Conservation (phyloP, 306 rosid species). For the Citrullus amarus region DNA sequence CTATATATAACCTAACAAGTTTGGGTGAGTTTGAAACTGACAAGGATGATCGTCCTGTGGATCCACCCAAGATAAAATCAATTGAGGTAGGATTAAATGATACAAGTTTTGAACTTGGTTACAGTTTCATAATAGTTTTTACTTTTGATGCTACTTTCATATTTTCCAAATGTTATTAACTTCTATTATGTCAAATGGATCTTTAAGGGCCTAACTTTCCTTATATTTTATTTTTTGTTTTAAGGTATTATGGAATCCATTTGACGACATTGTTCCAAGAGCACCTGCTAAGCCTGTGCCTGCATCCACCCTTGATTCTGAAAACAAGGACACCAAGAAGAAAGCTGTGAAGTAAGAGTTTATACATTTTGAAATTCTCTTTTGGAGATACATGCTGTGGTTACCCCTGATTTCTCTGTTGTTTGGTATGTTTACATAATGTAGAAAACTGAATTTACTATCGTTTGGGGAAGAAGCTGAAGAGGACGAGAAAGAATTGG, state of each 20-base stretch:
- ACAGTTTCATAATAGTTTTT: background rate
- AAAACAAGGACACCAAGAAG: constrained; percentile 47
- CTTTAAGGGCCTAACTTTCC: constrained; percentile 12
- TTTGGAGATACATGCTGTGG: background rate
- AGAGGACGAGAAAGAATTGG: constrained; percentile 84
- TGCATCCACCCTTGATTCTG: constrained; percentile 31
- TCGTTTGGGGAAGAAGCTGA: constrained; percentile 97
- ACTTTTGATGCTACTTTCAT: constrained; percentile 1
- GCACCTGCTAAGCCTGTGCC: constrained; percentile 24
- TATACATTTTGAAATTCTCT: background rate
- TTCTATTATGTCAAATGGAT: background rate
- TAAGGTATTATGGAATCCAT: constrained; percentile 87
- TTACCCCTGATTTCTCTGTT: background rate
- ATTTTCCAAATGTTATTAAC: background rate
- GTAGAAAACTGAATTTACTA: constrained; percentile 76
- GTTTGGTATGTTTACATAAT: constrained; percentile 8
- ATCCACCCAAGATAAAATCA: constrained; percentile 69
- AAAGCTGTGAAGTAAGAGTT: constrained; percentile 71
- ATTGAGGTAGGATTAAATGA: constrained; percentile 52
- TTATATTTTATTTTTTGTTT: constrained; percentile 6
- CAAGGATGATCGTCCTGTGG: constrained; percentile 68
- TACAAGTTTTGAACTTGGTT: background rate
- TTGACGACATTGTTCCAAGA: constrained; percentile 81
- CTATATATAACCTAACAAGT: constrained; percentile 68
- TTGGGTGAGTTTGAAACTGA: constrained; percentile 80